A percentile compares a stretch with the other conserved stretches of the same genome.
These are phyloP conservation scores for Penicillium sp. DNA, from an alignment of 2,329 filamentous ascomycete species.

Conservation along the genomic window DNA sequence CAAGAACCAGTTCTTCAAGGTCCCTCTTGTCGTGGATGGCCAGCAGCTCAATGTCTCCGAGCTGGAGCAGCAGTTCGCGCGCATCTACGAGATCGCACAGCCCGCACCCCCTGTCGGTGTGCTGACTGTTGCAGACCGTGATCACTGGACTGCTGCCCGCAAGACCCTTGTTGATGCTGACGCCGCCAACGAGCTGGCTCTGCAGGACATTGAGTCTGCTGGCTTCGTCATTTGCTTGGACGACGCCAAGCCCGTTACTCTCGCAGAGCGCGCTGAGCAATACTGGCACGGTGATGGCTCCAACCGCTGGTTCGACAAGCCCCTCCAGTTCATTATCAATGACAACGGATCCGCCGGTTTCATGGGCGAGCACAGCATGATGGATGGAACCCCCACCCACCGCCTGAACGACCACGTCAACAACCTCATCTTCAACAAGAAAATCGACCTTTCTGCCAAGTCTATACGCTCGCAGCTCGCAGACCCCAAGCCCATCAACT, in stretches of 20 bases:
- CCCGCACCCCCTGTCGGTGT: constrained; percentile 73
- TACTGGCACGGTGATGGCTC: constrained; percentile 98
- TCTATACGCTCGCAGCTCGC: constrained; percentile 78
- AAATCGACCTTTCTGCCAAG: constrained; percentile 83
- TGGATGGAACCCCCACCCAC: constrained; percentile 98
- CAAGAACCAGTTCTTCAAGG: constrained; percentile 98
- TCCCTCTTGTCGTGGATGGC: constrained; percentile 77
- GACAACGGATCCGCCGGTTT: constrained; percentile 98
- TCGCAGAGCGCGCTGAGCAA: constrained; percentile 91
- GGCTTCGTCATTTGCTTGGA: constrained; percentile 94
- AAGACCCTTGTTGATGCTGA: constrained; percentile 74
- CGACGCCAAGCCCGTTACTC: constrained; percentile 84
- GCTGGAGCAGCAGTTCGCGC: constrained; percentile 84
- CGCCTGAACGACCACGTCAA: constrained; percentile 93
- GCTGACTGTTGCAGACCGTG: constrained; percentile 89
- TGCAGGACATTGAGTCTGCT: constrained; percentile 82
- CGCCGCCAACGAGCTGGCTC: constrained; percentile 72
- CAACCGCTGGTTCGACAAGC: constrained; percentile 99
- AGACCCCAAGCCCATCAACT: constrained; percentile 75
- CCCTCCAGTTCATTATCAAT: constrained; percentile 95
- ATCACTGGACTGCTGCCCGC: constrained; percentile 86
- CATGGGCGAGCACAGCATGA: constrained; percentile 99
- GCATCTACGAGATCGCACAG: constrained; percentile 77
- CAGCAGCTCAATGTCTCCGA: constrained; percentile 85
- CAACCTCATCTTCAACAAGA: constrained; percentile 89